Evolutionary conservation across 306 rosid species (phyloP).

Genomic region (Quillaja saponaria): DNA sequence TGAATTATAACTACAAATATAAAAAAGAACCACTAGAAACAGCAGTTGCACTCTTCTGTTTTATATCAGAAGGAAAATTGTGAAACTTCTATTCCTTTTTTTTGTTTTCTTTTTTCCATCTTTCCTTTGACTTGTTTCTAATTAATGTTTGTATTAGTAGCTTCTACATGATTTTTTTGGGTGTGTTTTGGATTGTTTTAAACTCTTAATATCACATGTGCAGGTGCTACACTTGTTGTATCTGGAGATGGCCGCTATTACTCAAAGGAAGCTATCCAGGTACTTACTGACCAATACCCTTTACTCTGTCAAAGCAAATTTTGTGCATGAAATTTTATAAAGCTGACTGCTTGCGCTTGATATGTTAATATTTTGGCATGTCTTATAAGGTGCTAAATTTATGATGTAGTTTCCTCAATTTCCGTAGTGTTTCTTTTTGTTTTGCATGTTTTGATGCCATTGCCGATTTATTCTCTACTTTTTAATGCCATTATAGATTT

Average conservation of each 20-base stretch:
- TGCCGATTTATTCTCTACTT: no score
- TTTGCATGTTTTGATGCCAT: no score
- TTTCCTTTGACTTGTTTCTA: slow-evolving; percentile 12
- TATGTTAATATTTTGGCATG: no score
- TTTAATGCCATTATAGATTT: no score
- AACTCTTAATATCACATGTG: slow-evolving; percentile 28
- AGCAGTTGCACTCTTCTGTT: slow-evolving; percentile 5
- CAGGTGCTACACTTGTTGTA: slow-evolving; percentile 91
- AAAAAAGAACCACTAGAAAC: not conserved
- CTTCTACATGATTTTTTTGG: slow-evolving; percentile 1
- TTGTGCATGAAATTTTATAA: not conserved
- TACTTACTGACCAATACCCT: slow-evolving; percentile 16
- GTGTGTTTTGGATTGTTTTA: slow-evolving; percentile 14
- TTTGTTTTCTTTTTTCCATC: not conserved
- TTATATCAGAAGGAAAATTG: slow-evolving; percentile 4
- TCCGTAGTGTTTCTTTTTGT: no score
- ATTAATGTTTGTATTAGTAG: slow-evolving; percentile 1
- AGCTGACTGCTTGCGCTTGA: no score
- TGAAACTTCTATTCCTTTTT: not conserved
- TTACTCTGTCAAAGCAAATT: not conserved
- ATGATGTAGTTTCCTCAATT: no score
- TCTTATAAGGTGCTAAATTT: no score
- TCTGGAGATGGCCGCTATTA: slow-evolving; percentile 99
- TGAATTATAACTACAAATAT: not conserved
- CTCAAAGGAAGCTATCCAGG: slow-evolving; percentile 96